Base-by-base conservation (phyloP, 2,329 filamentous ascomycete genomes). In the Dothideomycetes sp. region DNA sequence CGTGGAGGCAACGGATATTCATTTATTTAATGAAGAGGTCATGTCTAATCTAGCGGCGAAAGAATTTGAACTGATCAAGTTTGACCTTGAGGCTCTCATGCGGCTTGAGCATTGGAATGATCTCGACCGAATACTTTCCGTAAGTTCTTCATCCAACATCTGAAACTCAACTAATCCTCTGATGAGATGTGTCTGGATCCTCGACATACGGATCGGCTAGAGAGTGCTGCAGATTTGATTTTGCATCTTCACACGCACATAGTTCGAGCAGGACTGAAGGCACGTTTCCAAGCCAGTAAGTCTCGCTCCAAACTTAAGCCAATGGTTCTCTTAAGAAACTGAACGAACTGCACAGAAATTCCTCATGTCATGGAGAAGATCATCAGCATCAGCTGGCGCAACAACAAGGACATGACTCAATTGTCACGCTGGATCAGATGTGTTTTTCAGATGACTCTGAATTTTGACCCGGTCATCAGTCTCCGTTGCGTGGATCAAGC, bases 71-170 rank as follows among this genome's bases (percentile, higher is more conserved):
- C 61, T 94, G 13, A 64, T 85, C 6, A 76, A 82, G 1, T 84
- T 88, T 48, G 82, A 91, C 49, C 83, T 94, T 46, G 87, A 94
- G 63, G 81, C 78, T 2, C 76, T 80, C 0, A 63, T 83, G 27
- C 69, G 68, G 22, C 64, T 91, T 4, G 73, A 77, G 45, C 68
- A 72, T 15, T 91, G 80, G 81, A 73, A 82, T 30, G 69, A 74
- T 25, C 63, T 93, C 1, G 64, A 69, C 4, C 58, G 64, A 12
- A 73, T 86, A 6, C 70, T 91, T 16, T 61, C 70, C 13, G 62
- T 54, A 50, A 57, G 56, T 38, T 33, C 53, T 6, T 36, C 33
- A 51, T 4, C 43, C 46, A 17, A 15, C 25, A 11, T 10, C 11
- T 16, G 17, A 7, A 13, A 18, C 16, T n/a, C 3, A 18, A 25